Conservation (phyloP, 257 asterid genomes). For the Phtheirospermum japonicum region DNA sequence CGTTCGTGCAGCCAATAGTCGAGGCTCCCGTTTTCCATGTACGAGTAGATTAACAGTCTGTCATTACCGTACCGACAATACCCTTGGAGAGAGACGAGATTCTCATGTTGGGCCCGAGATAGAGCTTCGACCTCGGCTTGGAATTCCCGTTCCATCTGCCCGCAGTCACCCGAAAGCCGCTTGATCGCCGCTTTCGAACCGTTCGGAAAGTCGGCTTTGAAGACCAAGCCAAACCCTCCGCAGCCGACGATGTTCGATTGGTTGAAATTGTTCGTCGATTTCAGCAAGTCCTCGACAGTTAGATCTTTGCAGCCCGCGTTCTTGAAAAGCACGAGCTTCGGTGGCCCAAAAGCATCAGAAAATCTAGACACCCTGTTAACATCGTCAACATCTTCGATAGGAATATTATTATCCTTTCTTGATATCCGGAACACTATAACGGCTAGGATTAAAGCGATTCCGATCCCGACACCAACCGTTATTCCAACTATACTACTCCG, state of each 20-base stretch:
- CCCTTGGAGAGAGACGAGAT: conserved; percentile 75
- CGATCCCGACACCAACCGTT: background rate
- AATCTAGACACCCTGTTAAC: conserved; percentile 32
- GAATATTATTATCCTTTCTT: background rate
- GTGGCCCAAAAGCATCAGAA: background rate
- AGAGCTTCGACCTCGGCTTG: conserved; percentile 87
- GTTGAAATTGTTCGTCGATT: conserved; percentile 78
- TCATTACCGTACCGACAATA: conserved; percentile 73
- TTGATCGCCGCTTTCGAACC: conserved; percentile 74
- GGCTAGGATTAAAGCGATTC: background rate
- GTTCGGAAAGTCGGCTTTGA: conserved; percentile 57
- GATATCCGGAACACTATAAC: background rate
- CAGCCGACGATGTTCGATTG: conserved; percentile 85
- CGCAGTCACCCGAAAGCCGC: conserved; percentile 88
- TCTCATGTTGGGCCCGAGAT: conserved; percentile 79
- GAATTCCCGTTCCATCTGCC: conserved; percentile 91
- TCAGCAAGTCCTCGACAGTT: conserved; percentile 53
- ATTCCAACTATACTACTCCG: background rate
- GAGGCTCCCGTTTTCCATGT: conserved; percentile 92
- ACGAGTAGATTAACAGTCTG: conserved; percentile 68
- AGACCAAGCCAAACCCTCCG: conserved; percentile 90
- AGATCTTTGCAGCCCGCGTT: conserved; percentile 41
- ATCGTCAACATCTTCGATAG: background rate
- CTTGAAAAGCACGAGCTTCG: conserved; percentile 2
- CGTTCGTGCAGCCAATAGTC: conserved; percentile 92